Evolutionary conservation across 169 alveolate species (phyloP), one percentile per base, ranked within the genome.

Genomic region (Plasmodium berghei): DNA sequence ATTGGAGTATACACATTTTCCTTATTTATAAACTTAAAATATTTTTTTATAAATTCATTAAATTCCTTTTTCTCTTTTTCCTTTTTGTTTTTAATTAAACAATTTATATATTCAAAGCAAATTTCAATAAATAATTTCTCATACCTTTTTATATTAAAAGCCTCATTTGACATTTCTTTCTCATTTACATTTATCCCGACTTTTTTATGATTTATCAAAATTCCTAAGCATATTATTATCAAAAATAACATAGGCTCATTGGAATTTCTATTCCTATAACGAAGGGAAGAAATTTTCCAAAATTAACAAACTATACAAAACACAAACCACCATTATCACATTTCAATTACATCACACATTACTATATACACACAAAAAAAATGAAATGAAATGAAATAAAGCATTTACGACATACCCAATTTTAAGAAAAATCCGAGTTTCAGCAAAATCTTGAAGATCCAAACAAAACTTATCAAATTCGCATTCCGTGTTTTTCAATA

Each of bases 51-150:
- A 80, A 80, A 80, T 2, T 46, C 48, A 26, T 5, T 40, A 34
- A 80, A 67, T 12, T 67, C 80, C 4, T 54, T 69, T n/a, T 66
- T 56, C 18, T 80, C 85, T 28, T 46, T 80, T 9, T 67, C 28
- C 24, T 80, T 80, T 10, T 80, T 67, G 59, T 80, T 80, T 52
- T 8, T 80, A 52, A 80, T 80, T 80, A 80, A 61, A 24, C 40
- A 22, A 48, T 80, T 80, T 55, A 80, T 56, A 69, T 80, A 80
- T 18, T 42, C 85, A 72, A 80, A 80, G 10, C 90, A 80, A 34
- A 80, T 80, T 18, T 66, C 63, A 28, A 80, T 45, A 71, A 80
- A 80, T 48, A 80, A 40, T 45, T 5, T 46, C 56, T 62, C 59
- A 61, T 67, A 67, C n/a, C 56, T 45, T 26, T 75, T 75, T 14